phyloP scores from a whole-genome alignment of 306 rosid species.

The Cicer judaicum region DNA sequence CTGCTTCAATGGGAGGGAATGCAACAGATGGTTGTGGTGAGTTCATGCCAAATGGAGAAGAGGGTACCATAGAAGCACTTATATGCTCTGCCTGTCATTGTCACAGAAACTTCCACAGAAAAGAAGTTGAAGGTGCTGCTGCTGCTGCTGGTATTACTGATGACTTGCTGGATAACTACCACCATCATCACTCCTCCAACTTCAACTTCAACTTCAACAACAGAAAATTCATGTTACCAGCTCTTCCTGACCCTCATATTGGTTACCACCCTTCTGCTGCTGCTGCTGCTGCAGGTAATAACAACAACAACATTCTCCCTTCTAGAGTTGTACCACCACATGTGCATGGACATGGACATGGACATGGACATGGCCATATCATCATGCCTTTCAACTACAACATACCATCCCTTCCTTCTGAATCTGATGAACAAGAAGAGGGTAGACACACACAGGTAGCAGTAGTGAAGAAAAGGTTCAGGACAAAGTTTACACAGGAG shows the following conservation, averaged over 20 bases:
- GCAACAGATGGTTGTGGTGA: conserved; percentile 93
- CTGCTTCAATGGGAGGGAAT: conserved; percentile 91
- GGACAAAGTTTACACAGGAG: conserved; percentile 75
- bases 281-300: conserved; percentile 42
- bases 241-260: conserved; percentile 10
- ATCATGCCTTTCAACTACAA: conserved; percentile 78
- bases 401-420: conserved; percentile 63
- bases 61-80: conserved; percentile 80
- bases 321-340: conserved; percentile 60
- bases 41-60: conserved; percentile 91
- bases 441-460: conserved; percentile 38
- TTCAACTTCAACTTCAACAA: conserved; percentile 13
- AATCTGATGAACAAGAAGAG: conserved; percentile 73
- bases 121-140: conserved; percentile 57
- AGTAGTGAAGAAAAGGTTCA: conserved; percentile 64
- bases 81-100: conserved; percentile 88
- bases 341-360: conserved; percentile 48
- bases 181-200: conserved; percentile 29
- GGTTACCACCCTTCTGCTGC: conserved; percentile 47
- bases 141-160: conserved; percentile 24
- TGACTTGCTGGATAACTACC: not conserved
- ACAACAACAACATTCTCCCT: conserved; percentile 46
- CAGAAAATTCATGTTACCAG: conserved; percentile 52
- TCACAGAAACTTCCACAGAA: conserved; percentile 92
- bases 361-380: not conserved